Conservation (phyloP, 306 rosid genomes). For the Castanospermum australe region DNA sequence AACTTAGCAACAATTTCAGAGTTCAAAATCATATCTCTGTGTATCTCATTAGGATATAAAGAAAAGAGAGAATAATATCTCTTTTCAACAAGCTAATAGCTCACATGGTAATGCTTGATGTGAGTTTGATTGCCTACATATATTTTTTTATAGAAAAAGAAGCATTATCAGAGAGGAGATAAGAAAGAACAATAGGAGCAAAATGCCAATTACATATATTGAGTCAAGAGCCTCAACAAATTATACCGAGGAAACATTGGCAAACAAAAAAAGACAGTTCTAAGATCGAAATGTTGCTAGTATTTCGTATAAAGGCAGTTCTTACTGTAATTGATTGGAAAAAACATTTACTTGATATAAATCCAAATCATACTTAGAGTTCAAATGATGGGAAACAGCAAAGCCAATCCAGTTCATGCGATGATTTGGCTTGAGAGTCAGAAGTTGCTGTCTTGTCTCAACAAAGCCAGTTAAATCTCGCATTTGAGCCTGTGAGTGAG, state of each 20-base stretch:
- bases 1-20: not conserved
- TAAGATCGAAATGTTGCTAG: not conserved
- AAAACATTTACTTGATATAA: not conserved
- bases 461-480: slow-evolving; percentile 97
- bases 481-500: slow-evolving; percentile 83
- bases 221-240: not conserved
- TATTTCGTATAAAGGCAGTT: not conserved
- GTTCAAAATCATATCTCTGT: not conserved
- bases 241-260: not conserved
- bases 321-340: not conserved
- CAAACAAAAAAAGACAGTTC: not conserved
- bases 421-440: slow-evolving; percentile 92
- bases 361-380: slow-evolving; percentile 64
- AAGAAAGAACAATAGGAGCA: not conserved
- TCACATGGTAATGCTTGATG: not conserved
- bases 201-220: not conserved
- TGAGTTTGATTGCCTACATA: not conserved
- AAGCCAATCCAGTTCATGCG: slow-evolving; percentile 99
- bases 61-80: not conserved
- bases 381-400: slow-evolving; percentile 91
- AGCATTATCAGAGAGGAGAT: not conserved
- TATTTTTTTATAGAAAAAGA: not conserved
- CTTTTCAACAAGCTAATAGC: not conserved
- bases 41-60: not conserved
- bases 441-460: slow-evolving; percentile 92